Evolutionary conservation across 2,329 filamentous ascomycete genomes (phyloP), one percentile per base, ranked within the genome.

Genomic region (Coniochaeta sp.): DNA sequence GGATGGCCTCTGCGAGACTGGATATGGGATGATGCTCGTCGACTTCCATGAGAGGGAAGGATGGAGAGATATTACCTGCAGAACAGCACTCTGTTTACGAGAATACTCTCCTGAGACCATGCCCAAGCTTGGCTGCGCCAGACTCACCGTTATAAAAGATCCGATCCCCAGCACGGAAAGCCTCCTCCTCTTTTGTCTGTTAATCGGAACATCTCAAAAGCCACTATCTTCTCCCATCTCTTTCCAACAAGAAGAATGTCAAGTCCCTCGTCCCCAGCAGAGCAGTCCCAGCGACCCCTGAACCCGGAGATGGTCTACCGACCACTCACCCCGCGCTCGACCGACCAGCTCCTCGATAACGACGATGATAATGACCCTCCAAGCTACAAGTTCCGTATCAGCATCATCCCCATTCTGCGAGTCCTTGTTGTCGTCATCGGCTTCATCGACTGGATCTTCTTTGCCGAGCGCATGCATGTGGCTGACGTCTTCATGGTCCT

Each of bases 371-470:
- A n/a, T 22, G 19, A 22, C 42, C 42, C 19, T 7, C 38, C n/a
- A n/a, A 42, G 42, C 42, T 26, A 26, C 42, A 47, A 26, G 22
- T 7, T 57, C 28, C 38, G 16, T 26, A 9, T 57, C 40, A 44
- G 38, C 19, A 1, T 64, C 22, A n/a, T 38, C 54, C 22, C 42
- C 5, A 1, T 42, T 9, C 12, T 62, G 19, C 60, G 61, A 4
- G 2, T 55, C 24, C 7, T 58, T 9, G 28, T 62, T n/a, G n/a
- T 38, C 34, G 16, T 26, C 26, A 24, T 61, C 2, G 24, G 59
- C 34, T 24, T 64, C 17, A 55, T 62, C 42, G 19, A 59, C 54
- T 64, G 56, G 59, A 36, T 55, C 22, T 17, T 24, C n/a, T 5
- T 30, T 8, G 47, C 55, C 8, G 7, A 26, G 7, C 19, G 9